phyloP scores from a whole-genome alignment of 768 basidiomycete species.

The Amanita brunnescens region DNA sequence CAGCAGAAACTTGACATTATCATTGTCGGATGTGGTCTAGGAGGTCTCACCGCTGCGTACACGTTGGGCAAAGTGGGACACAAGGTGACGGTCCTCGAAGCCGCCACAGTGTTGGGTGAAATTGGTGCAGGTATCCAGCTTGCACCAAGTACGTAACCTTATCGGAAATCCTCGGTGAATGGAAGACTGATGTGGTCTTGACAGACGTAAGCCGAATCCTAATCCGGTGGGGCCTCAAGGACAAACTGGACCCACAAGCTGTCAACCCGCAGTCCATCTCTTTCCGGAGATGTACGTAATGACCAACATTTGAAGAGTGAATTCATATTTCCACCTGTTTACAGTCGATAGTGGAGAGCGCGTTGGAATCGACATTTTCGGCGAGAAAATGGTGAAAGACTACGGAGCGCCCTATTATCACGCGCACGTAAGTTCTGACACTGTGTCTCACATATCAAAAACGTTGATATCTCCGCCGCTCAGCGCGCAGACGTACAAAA shows the following conservation, averaged over 20 bases:
- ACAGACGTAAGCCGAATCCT: slow-evolving; percentile 29
- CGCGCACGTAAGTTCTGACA: slow-evolving; percentile 21
- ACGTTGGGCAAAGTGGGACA: slow-evolving; percentile 39
- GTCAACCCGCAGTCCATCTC: slow-evolving; percentile 31
- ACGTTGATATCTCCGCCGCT: slow-evolving; percentile 9
- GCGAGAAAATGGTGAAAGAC: slow-evolving; percentile 18
- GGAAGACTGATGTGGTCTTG: not conserved
- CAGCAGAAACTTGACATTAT: slow-evolving; percentile 19
- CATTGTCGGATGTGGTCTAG: slow-evolving; percentile 44
- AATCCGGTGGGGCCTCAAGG: slow-evolving; percentile 42
- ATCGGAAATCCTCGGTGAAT: slow-evolving; percentile 9
- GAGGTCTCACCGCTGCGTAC: slow-evolving; percentile 38
- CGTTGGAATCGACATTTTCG: slow-evolving; percentile 20
- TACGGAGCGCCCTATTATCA: slow-evolving; percentile 26
- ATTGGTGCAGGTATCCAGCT: slow-evolving; percentile 48
- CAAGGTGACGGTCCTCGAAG: slow-evolving; percentile 39
- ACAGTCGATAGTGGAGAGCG: slow-evolving; percentile 23
- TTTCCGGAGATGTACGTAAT: slow-evolving; percentile 31
- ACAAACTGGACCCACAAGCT: slow-evolving; percentile 26
- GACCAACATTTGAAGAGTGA: too few relatives aligned
- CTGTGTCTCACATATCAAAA: not conserved
- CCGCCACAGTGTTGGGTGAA: slow-evolving; percentile 29
- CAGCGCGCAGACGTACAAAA: slow-evolving; percentile 42
- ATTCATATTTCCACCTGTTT: too few relatives aligned
- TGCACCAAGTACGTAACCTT: slow-evolving; percentile 18